Percentiles rank a stretch among this genome's conserved stretches.
These are phyloP conservation scores for Rubia yunnanensis DNA, from an alignment of 257 asterid species.

Conservation along the genomic window DNA sequence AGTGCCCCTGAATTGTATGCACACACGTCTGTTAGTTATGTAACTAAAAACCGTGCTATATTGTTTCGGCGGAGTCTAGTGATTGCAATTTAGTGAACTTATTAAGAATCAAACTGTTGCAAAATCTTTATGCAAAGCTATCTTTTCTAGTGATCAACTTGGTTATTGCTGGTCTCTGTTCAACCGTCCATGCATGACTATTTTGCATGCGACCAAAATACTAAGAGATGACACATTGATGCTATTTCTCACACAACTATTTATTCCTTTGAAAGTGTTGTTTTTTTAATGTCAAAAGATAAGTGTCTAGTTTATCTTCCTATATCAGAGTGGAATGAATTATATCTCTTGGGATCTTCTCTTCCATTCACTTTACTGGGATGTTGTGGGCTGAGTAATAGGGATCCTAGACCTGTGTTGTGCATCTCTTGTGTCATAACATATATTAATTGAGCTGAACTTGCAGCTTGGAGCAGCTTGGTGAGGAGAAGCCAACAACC, in stretches of 20 bases:
- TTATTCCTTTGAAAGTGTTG: neutral
- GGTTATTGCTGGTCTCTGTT: neutral
- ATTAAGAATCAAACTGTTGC: neutral
- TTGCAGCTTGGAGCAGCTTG: too few relatives aligned
- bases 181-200: neutral
- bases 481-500: too few relatives aligned
- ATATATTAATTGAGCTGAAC: too few relatives aligned
- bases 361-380: neutral
- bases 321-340: neutral
- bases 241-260: neutral
- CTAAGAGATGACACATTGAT: neutral
- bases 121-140: neutral
- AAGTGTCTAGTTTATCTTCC: neutral
- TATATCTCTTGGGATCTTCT: neutral
- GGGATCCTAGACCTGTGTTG: slow-evolving; percentile 13
- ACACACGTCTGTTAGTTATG: neutral
- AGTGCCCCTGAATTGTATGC: neutral
- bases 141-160: neutral
- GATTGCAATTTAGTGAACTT: neutral
- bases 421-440: too few relatives aligned
- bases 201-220: neutral
- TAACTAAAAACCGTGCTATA: neutral
- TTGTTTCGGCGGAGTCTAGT: neutral
- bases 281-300: neutral
- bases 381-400: slow-evolving; percentile 9